These are phyloP conservation scores for Marsdenia floribunda DNA, from an alignment of 257 asterid genomes.

Conservation along the genomic window DNA sequence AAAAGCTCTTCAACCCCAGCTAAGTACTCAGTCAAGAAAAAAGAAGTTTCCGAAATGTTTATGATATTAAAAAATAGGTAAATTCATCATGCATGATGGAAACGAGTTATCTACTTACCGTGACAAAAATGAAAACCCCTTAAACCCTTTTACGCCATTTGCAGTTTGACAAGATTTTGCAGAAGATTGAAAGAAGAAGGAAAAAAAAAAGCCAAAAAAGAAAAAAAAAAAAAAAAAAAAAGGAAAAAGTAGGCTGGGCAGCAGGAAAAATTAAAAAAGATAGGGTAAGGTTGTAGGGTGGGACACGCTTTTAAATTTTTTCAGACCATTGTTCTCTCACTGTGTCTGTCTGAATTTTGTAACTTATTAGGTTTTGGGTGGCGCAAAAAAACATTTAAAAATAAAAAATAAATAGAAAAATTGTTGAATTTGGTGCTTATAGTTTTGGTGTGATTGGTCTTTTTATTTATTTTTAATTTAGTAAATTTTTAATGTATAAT, in stretches of 20 bases:
- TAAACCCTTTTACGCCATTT: slow-evolving; percentile 41
- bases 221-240: not conserved
- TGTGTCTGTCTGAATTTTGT: slow-evolving; percentile 14
- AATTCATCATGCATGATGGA: slow-evolving; percentile 15
- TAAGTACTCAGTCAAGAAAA: not conserved
- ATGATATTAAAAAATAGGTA: not conserved
- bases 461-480: no score
- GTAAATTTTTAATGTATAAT: no score
- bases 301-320: slow-evolving; percentile 5
- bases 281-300: slow-evolving; percentile 37
- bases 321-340: not conserved
- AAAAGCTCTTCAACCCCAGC: not conserved
- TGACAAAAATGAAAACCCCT: slow-evolving; percentile 16
- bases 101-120: slow-evolving; percentile 16
- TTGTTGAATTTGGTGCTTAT: no score
- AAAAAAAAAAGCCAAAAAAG: slow-evolving; percentile 4
- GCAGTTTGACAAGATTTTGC: slow-evolving; percentile 19
- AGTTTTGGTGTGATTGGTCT: no score
- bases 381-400: not conserved
- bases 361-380: slow-evolving; percentile 13
- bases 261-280: slow-evolving; percentile 25
- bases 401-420: no score
- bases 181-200: slow-evolving; percentile 7
- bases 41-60: slow-evolving; percentile 14
- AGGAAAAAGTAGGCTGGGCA: slow-evolving; percentile 8